A percentile compares a stretch with the other conserved stretches of the same genome.
phyloP scores from a whole-genome alignment of 1,139 yeast genomes.

The Lizanozyma gosingica region DNA sequence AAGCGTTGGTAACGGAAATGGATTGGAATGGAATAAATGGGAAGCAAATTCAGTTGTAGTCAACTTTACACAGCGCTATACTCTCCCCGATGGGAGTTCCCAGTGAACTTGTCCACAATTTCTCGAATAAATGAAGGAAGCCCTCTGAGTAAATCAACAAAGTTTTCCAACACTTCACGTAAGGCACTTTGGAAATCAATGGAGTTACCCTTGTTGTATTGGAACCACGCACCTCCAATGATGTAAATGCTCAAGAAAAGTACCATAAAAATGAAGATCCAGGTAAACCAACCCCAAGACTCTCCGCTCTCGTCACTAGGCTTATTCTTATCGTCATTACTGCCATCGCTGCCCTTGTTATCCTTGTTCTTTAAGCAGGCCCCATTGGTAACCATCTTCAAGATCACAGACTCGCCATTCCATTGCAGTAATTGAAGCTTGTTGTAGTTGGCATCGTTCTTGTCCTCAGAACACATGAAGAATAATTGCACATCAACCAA shows the following conservation, averaged over 20 bases:
- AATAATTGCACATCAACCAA: constrained; percentile 42
- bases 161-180: constrained; percentile 34
- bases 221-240: constrained; percentile 76
- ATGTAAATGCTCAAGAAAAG: constrained; percentile 64
- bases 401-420: constrained; percentile 21
- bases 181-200: constrained; percentile 34
- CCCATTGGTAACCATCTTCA: constrained; percentile 22
- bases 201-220: constrained; percentile 43
- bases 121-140: constrained; percentile 69
- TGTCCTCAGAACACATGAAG: constrained; percentile 41
- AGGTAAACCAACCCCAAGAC: constrained; percentile 73
- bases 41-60: too few species aligned
- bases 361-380: constrained; percentile 27
- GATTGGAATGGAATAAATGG: too few species aligned
- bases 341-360: constrained; percentile 15
- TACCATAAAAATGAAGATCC: constrained; percentile 61
- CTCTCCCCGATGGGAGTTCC: constrained; percentile 68
- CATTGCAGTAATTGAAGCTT: constrained; percentile 20
- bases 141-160: constrained; percentile 48
- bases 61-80: constrained; percentile 75
- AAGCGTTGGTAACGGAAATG: too few species aligned
- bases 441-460: constrained; percentile 23
- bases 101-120: constrained; percentile 60
- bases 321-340: constrained; percentile 8
- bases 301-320: constrained; percentile 24